Evolutionary conservation across 495 filamentous ascomycete species (phyloP).

Genomic region (Aspergillus avenaceus): DNA sequence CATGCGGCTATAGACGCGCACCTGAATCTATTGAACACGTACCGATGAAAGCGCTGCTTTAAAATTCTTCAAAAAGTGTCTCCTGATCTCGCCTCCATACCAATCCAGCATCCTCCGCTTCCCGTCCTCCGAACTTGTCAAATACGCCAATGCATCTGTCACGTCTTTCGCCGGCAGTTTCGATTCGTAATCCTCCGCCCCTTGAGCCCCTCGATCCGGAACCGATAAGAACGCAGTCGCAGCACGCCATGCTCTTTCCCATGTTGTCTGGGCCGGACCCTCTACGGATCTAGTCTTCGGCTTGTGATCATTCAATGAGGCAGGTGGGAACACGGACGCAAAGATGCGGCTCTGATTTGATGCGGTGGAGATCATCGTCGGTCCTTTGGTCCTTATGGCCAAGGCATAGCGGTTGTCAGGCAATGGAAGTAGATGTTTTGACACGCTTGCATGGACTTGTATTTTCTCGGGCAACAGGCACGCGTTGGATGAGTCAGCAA

Average conservation of each 20-base stretch:
- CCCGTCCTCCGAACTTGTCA: conserved; percentile 24
- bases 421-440: conserved; percentile 2
- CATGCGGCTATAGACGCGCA: too few relatives aligned
- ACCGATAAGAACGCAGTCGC: conserved; percentile 61
- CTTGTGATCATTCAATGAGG: conserved; percentile 27
- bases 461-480: background rate
- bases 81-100: conserved; percentile 50
- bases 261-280: conserved; percentile 51
- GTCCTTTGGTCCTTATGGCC: conserved; percentile 1
- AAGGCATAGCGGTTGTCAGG: conserved; percentile 8
- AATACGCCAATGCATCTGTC: conserved; percentile 35
- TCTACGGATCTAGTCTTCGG: background rate
- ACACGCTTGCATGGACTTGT: background rate
- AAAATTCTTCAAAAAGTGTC: conserved; percentile 47
- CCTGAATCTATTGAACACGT: background rate
- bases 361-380: conserved; percentile 19
- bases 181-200: conserved; percentile 18
- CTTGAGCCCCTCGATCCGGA: conserved; percentile 35
- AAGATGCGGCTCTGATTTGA: conserved; percentile 42
- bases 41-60: conserved; percentile 36
- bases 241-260: conserved; percentile 65
- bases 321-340: conserved; percentile 49
- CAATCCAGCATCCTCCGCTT: conserved; percentile 38
- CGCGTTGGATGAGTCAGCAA: conserved; percentile 9
- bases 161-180: conserved; percentile 30